Evolutionary conservation across 441 rosid genomes (phyloP).

Genomic region (Codiaeum variegatum): DNA sequence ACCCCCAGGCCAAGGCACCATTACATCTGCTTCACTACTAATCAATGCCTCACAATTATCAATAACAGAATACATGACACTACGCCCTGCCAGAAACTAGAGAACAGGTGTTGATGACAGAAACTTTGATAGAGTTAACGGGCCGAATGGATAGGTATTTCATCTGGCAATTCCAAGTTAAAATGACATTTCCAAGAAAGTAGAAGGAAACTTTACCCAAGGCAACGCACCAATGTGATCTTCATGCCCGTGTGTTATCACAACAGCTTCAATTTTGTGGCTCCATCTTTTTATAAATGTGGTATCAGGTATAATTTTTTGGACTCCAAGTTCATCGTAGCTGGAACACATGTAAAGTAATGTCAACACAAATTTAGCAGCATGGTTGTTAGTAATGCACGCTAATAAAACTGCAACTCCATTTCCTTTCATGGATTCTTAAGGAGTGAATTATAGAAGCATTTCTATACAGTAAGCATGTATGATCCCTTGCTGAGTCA

Average conservation of each 20-base stretch:
- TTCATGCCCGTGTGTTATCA: conserved; percentile 98
- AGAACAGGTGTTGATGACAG: conserved; percentile 3
- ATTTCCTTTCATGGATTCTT: background rate
- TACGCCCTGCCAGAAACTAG: conserved; percentile 1
- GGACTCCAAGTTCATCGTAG: conserved; percentile 88
- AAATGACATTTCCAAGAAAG: conserved; percentile 23
- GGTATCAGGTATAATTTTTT: conserved; percentile 90
- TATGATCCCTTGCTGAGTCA: background rate
- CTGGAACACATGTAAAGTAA: conserved; percentile 38
- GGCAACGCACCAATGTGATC: conserved; percentile 99
- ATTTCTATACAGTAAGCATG: background rate
- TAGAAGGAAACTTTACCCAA: conserved; percentile 81
- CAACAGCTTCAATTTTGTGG: conserved; percentile 92
- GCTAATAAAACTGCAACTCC: conserved; percentile 12
- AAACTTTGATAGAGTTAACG: conserved; percentile 8
- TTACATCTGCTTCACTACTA: background rate
- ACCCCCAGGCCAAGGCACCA: background rate
- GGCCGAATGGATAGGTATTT: conserved; percentile 14
- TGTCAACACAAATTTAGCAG: conserved; percentile 20
- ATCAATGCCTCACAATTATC: conserved; percentile 5
- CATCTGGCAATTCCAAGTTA: conserved; percentile 4
- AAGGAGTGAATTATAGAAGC: background rate
- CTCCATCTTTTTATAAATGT: conserved; percentile 91
- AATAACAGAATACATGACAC: background rate
- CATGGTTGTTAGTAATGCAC: background rate